A percentile compares a stretch with the other conserved stretches of the same genome.
Evolutionary conservation across 768 basidiomycete species (phyloP).

Genomic region (Mrakia gelida): DNA sequence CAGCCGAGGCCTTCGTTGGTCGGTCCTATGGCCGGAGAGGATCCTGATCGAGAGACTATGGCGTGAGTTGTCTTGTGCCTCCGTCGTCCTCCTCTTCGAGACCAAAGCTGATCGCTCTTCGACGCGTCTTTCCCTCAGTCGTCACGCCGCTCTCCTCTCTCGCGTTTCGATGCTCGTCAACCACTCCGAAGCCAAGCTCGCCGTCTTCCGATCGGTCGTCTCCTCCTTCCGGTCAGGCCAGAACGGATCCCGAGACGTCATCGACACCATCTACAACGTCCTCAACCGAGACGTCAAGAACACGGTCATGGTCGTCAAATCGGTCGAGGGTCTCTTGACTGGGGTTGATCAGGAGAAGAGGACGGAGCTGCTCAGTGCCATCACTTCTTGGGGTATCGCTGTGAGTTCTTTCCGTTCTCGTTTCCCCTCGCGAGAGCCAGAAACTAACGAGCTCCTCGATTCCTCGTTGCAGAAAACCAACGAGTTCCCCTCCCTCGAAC

Average conservation of each 20-base stretch:
- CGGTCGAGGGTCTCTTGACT: conserved; percentile 60
- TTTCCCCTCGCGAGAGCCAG: conserved; percentile 59
- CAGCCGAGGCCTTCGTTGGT: background rate
- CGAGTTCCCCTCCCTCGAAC: conserved; percentile 64
- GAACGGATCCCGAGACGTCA: conserved; percentile 72
- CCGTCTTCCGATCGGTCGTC: conserved; percentile 62
- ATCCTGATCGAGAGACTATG: conserved; percentile 42
- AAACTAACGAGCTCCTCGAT: background rate
- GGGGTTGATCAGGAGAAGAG: conserved; percentile 70
- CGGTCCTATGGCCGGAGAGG: conserved; percentile 34
- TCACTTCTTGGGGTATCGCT: conserved; percentile 11
- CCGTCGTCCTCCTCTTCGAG: background rate
- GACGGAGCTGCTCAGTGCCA: conserved; percentile 45
- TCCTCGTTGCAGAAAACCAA: conserved; percentile 41
- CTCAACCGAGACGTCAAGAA: conserved; percentile 64
- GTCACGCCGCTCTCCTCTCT: conserved; percentile 60
- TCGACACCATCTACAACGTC: conserved; percentile 81
- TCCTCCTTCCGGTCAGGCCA: conserved; percentile 74
- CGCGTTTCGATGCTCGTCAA: conserved; percentile 52
- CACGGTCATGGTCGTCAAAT: conserved; percentile 51
- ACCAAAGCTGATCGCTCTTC: background rate
- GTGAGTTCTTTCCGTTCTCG: background rate
- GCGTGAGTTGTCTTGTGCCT: conserved; percentile 36
- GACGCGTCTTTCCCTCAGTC: conserved; percentile 48
- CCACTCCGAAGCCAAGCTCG: conserved; percentile 45